Conservation (phyloP, 148 eudicot genomes). For the Silene latifolia region DNA sequence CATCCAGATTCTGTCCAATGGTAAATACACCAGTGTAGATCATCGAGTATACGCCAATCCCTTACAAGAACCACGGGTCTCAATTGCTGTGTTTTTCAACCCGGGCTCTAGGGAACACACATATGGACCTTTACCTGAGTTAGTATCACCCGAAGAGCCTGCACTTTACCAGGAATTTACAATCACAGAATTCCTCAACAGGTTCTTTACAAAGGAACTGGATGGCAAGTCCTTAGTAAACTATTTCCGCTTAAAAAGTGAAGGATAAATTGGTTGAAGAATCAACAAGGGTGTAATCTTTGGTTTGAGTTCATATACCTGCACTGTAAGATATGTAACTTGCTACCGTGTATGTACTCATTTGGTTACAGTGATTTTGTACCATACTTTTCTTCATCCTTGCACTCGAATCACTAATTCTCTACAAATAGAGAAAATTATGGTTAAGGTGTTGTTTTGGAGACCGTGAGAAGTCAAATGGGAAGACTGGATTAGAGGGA, state of each 20-base stretch:
- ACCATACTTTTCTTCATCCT: too few species aligned
- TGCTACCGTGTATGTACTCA: neutral
- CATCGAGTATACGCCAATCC: constrained; percentile 62
- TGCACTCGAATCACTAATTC: too few species aligned
- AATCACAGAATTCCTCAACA: constrained; percentile 35
- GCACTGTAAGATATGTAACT: neutral
- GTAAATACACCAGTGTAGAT: constrained; percentile 55
- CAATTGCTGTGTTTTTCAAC: constrained; percentile 48
- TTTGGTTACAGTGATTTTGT: neutral
- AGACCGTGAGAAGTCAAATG: too few species aligned
- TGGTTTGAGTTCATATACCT: neutral
- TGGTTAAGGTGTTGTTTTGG: too few species aligned
- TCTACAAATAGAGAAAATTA: too few species aligned
- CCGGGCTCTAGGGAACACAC: constrained; percentile 40
- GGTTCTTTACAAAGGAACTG: constrained; percentile 56
- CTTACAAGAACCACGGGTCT: constrained; percentile 37
- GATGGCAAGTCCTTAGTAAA: constrained; percentile 48
- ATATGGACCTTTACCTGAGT: constrained; percentile 59
- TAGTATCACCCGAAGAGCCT: constrained; percentile 43
- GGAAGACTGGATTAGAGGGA: too few species aligned
- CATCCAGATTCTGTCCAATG: constrained; percentile 60
- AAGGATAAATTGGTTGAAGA: neutral
- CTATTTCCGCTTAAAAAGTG: constrained; percentile 26
- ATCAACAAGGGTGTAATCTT: neutral
- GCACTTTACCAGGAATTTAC: constrained; percentile 41